Evolutionary conservation across 1,284 basidiomycete species (phyloP).

Genomic region (Microbotryum scabiosae): DNA sequence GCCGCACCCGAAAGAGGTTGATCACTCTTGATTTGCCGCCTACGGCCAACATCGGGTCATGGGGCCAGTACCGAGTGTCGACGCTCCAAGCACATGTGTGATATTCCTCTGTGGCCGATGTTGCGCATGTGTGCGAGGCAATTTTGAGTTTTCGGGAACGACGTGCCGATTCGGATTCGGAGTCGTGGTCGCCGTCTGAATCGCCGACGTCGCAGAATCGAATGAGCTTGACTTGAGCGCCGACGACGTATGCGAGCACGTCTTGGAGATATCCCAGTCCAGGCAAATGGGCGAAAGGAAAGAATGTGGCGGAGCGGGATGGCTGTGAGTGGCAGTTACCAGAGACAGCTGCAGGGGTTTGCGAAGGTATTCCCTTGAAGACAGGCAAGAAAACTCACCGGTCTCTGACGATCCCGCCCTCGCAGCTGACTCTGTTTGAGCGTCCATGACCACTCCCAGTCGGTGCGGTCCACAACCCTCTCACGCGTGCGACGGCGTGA

Average conservation of each 20-base stretch:
- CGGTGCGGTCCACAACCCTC: no score
- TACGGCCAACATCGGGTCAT: slow-evolving; percentile 33
- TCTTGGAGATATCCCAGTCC: slow-evolving; percentile 11
- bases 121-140: no score
- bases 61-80: slow-evolving; percentile 29
- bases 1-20: slow-evolving; percentile 31
- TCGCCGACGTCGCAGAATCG: background rate
- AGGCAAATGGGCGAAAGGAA: slow-evolving; percentile 16
- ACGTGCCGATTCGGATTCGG: no score
- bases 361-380: no score
- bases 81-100: slow-evolving; percentile 34
- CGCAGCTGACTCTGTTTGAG: no score
- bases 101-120: slow-evolving; percentile 21
- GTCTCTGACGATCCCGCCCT: no score
- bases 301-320: slow-evolving; percentile 18
- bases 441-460: no score
- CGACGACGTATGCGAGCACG: slow-evolving; percentile 15
- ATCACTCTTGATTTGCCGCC: slow-evolving; percentile 29
- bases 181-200: no score
- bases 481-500: no score
- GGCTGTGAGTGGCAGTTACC: no score
- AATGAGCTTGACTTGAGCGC: slow-evolving; percentile 6
- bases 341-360: no score
- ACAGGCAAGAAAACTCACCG: no score
- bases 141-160: background rate